Evolutionary conservation across 2,329 filamentous ascomycete genomes (phyloP), one percentile per base, ranked within the genome.

Genomic region (Tolypocladium paradoxum): DNA sequence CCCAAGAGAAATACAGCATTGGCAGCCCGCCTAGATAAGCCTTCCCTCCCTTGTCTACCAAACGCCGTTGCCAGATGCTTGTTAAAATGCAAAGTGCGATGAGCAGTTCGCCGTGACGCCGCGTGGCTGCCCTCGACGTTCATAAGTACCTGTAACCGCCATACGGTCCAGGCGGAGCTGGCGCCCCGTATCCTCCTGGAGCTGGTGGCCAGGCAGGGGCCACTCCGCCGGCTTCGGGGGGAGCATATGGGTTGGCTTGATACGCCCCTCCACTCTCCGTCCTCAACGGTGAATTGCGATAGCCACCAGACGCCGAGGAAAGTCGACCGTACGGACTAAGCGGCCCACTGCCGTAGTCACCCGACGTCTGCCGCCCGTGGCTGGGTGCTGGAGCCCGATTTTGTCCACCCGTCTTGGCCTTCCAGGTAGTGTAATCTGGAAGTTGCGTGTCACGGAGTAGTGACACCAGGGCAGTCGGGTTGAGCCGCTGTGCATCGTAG

Each of bases 401-500:
- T 51, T 72, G 70, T 5, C 65, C 68, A 34, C 67, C 69, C 11
- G 63, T 67, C 48, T 65, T 68, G 35, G 70, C 64, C 63, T 80
- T 82, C 76, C 81, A 82, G 9, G 75, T 70, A 34, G 69, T 69
- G 57, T 76, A 79, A 56, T 82, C 79, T 0, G 87, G 87, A 11
- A 93, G 75, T 27, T 80, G 73, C 7, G 85, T 82, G 52, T 82
- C 78, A 34, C 83, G 79, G 24, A 99, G 74, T 40, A 96, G 74
- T 34, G 82, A 79, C 7, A 93, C 85, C 71, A 96, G 76, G 54
- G 79, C 83, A 35, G 82, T 74, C 0, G 90, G 73, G 57, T 81
- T 87, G 61, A 96, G 85, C 12, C 83, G 79, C 38, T 82, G 79
- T 22, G 82, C 80, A 51, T 84, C 82, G 68, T 95, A 96, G 8